These are phyloP conservation scores for Zygosaccharomyces pseudobailii DNA, from an alignment of 1,139 yeast genomes.

Conservation along the genomic window DNA sequence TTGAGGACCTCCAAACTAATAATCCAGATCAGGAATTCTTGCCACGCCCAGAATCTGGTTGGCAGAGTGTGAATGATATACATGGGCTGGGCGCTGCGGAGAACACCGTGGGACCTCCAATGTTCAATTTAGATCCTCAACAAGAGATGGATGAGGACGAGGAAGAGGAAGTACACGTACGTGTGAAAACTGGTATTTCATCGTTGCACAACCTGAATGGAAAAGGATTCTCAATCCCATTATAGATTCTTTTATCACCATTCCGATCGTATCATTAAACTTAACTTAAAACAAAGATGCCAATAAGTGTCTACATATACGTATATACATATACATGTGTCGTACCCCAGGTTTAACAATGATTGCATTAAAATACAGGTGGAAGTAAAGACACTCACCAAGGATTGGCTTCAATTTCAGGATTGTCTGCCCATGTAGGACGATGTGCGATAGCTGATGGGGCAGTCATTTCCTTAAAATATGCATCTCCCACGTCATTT, in stretches of 20 bases:
- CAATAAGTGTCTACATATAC: not conserved
- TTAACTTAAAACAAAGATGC: not conserved
- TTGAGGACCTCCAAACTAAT: constrained; percentile 9
- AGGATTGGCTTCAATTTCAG: constrained; percentile 33
- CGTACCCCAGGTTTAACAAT: not conserved
- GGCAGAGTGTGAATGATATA: constrained; percentile 34
- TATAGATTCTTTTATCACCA: constrained; percentile 17
- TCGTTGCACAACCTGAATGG: constrained; percentile 45
- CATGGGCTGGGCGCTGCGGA: constrained; percentile 21
- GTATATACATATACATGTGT: not conserved
- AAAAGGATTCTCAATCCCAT: constrained; percentile 34
- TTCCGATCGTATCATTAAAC: not conserved
- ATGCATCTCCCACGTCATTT: constrained; percentile 12
- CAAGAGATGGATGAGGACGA: constrained; percentile 12
- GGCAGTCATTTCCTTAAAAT: constrained; percentile 20
- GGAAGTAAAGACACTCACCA: constrained; percentile 20
- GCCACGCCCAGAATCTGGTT: constrained; percentile 22
- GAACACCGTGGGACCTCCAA: constrained; percentile 6
- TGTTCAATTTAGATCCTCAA: constrained; percentile 8
- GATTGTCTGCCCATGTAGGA: constrained; percentile 25
- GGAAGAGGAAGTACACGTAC: constrained; percentile 36
- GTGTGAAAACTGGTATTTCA: constrained; percentile 42
- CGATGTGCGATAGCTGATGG: constrained; percentile 25
- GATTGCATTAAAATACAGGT: not conserved
- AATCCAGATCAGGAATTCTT: constrained; percentile 14